Evolutionary conservation across 2,329 filamentous ascomycete species (phyloP), one percentile per base, ranked within the genome.

Genomic region (Aquanectria penicillioides): DNA sequence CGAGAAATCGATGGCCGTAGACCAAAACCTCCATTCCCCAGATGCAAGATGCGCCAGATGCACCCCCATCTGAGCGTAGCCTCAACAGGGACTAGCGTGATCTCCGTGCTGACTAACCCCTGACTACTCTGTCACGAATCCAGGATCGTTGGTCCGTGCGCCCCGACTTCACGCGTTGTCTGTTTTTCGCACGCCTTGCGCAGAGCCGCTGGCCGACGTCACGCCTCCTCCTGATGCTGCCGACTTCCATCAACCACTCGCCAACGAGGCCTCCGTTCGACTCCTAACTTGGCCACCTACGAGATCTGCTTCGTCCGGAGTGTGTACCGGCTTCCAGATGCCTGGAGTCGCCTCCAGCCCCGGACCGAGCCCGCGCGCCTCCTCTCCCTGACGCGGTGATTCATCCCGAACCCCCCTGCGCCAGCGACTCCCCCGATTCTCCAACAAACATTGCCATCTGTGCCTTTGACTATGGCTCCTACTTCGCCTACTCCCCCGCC

Each of bases 111-210:
- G 61, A 61, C 57, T 63, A 61, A 36, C 23, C 41, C 41, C 31
- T 46, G 40, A 37, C 48, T 34, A 26, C 50, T 48, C 52, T 48
- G 58, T 40, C 43, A 46, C 38, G 52, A 51, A 48, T 47, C 38
- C 10, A 22, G 38, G 36, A 26, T 33, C 33, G 48, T 47, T 61
- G 70, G 72, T 52, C 72, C 72, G 73, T 73, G 73, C 73, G 59
- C 62, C 63, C 58, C 66, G 63, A 76, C 76, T 74, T 77, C 75
- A 77, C 77, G 76, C 77, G 76, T 76, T 71, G 65, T 69, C 72
- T 77, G 73, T 76, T 76, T 77, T 78, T 75, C 71, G 65, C 69
- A 69, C 65, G 62, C 59, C 59, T 57, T 62, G 55, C 59, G 62
- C 57, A 66, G 68, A 72, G 68, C 70, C 68, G 69, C 66, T 64